A percentile compares a stretch with the other conserved stretches of the same genome.
Conservation (phyloP, 495 filamentous ascomycete species). For the Hypoxylon fragiforme region DNA sequence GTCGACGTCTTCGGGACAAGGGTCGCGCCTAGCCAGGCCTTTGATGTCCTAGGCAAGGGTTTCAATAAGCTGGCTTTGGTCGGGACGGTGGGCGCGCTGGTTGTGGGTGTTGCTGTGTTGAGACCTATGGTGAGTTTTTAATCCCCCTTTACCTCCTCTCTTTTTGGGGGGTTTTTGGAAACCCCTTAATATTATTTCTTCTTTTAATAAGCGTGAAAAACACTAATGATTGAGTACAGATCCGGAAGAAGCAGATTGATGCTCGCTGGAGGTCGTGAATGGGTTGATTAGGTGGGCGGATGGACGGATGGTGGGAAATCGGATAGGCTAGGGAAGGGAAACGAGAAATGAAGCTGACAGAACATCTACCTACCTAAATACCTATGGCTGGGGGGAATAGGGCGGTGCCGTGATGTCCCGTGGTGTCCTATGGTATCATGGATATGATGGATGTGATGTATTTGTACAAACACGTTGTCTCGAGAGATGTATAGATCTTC, state of each 20-base stretch:
- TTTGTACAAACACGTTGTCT: too few species aligned
- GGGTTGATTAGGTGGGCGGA: neutral
- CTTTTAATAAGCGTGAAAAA: neutral
- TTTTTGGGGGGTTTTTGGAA: too few species aligned
- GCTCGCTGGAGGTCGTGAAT: conserved; percentile 37
- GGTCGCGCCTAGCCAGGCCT: conserved; percentile 79
- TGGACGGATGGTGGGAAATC: too few species aligned
- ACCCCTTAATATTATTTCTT: neutral
- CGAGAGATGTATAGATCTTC: too few species aligned
- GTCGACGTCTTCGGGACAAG: conserved; percentile 85
- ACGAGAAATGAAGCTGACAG: neutral
- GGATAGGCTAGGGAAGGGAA: too few species aligned
- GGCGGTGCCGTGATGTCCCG: too few species aligned
- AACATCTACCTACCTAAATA: too few species aligned
- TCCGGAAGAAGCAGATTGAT: conserved; percentile 48
- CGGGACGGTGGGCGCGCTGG: conserved; percentile 76
- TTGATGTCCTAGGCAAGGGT: conserved; percentile 89
- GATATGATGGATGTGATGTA: too few species aligned
- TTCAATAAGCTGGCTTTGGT: conserved; percentile 89
- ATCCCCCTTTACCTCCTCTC: neutral
- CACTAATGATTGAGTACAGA: conserved; percentile 22
- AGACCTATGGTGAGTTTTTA: conserved; percentile 78
- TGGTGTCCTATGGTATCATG: too few species aligned
- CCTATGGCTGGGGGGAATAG: too few species aligned
- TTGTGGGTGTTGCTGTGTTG: conserved; percentile 71